Evolutionary conservation across 495 filamentous ascomycete species (phyloP).

Genomic region (Xylaria bambusicola): DNA sequence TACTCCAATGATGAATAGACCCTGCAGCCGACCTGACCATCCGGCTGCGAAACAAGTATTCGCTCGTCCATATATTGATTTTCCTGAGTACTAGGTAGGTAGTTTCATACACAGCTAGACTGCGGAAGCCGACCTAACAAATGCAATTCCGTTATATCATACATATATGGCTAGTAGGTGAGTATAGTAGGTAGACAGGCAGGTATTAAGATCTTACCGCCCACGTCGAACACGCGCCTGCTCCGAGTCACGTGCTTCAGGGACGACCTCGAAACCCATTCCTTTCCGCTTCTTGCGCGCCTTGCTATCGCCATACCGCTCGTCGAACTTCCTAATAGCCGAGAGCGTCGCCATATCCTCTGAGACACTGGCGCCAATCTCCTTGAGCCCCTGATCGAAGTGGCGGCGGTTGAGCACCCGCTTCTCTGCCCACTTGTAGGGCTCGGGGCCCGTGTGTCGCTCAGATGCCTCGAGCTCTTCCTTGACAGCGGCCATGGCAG

Average conservation of each 20-base stretch:
- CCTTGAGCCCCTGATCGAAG: constrained; percentile 82
- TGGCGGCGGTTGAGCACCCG: constrained; percentile 67
- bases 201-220: constrained; percentile 14
- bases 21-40: too few species aligned
- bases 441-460: constrained; percentile 47
- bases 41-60: too few species aligned
- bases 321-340: constrained; percentile 93
- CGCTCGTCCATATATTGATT: too few species aligned
- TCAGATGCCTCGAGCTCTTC: constrained; percentile 63
- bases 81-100: too few species aligned
- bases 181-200: too few species aligned
- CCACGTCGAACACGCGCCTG: constrained; percentile 25
- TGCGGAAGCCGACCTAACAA: not conserved
- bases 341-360: constrained; percentile 89
- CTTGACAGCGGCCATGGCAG: constrained; percentile 83
- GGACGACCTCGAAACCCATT: constrained; percentile 66
- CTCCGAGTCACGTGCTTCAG: constrained; percentile 22
- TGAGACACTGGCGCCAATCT: constrained; percentile 89
- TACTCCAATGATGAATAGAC: too few species aligned
- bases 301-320: constrained; percentile 90
- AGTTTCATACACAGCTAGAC: too few species aligned
- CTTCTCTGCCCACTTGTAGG: constrained; percentile 64
- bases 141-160: not conserved
- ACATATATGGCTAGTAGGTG: too few species aligned
- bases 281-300: constrained; percentile 60